Base-by-base conservation (phyloP, 2,329 filamentous ascomycete species). In the Colletotrichum sp. region DNA sequence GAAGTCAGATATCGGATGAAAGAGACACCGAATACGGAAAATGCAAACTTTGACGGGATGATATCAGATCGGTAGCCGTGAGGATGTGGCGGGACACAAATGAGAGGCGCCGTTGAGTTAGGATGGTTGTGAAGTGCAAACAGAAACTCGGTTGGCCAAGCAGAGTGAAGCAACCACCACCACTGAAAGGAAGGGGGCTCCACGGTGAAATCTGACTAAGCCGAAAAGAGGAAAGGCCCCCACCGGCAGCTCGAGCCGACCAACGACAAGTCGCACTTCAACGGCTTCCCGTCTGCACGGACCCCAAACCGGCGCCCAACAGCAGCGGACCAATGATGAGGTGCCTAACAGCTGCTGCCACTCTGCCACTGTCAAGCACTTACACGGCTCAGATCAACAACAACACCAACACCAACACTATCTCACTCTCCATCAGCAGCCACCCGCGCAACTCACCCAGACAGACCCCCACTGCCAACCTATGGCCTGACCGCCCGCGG, bases 111-210 rank as follows among this genome's bases (percentile, higher is more conserved):
- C 10, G 24, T 21, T 26, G 43, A 68, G 30, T 52, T 52, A 24
- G 24, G 24, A 24, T 24, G 43, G 43, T 52, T 52, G 58, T 64
- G 70, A 66, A 43, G 70, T 75, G 64, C 74, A 76, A 76, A 74
- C 74, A 76, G 61, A 60, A 75, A 57, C 67, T 36, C 30, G 38
- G 36, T 72, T 36, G 38, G 58, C 32, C 52, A 57, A 58, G 55
- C 26, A 28, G 21, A 28, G 9, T 16, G 55, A 28, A 58, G 55
- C 26, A 26, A 21, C 12, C 21, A 57, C 52, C 52, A 28, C 63
- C 30, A 57, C 36, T 36, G 48, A 26, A 24, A 0, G 21, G 26
- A n/a, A 0, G 26, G 3, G 57, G 24, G 61, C 9, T 2, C 48
- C 65, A 48, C 64, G 8, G 15, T 26, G 16, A 28, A 21, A 24